Evolutionary conservation across 768 basidiomycete genomes (phyloP).

Genomic region (Rhizopogon sp.): DNA sequence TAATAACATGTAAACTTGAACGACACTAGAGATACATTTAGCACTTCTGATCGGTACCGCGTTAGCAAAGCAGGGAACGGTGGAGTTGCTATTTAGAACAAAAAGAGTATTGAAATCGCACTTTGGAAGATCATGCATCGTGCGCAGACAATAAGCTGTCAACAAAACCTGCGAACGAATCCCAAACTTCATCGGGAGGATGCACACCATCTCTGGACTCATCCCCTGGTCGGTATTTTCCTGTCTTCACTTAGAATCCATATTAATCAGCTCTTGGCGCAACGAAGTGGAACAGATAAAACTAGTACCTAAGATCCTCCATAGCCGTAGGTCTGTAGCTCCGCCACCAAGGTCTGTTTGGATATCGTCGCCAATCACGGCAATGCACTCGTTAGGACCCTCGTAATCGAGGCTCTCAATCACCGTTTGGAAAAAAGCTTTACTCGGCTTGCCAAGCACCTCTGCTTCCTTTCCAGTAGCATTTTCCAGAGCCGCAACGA

Average conservation of each 20-base stretch:
- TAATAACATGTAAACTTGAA: neutral
- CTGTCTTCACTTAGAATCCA: slow-evolving; percentile 47
- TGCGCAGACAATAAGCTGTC: slow-evolving; percentile 23
- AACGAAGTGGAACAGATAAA: slow-evolving; percentile 2
- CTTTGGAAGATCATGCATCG: neutral
- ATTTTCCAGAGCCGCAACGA: slow-evolving; percentile 56
- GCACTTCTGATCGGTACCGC: slow-evolving; percentile 4
- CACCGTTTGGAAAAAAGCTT: slow-evolving; percentile 54
- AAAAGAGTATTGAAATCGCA: neutral
- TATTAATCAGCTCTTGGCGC: neutral
- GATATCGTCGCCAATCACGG: slow-evolving; percentile 65
- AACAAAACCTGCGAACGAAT: slow-evolving; percentile 50
- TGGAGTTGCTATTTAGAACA: neutral
- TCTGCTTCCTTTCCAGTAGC: slow-evolving; percentile 44
- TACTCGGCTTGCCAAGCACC: slow-evolving; percentile 61
- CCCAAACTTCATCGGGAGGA: slow-evolving; percentile 49
- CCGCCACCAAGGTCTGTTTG: slow-evolving; percentile 61
- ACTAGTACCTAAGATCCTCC: slow-evolving; percentile 54
- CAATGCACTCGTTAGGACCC: slow-evolving; percentile 27
- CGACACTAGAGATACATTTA: neutral
- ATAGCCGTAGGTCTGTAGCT: slow-evolving; percentile 53
- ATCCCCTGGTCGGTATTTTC: slow-evolving; percentile 63
- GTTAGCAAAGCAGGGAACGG: slow-evolving; percentile 20
- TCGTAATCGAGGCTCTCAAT: slow-evolving; percentile 37
- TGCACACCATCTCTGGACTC: slow-evolving; percentile 35